These are phyloP conservation scores for Zangia roseola DNA, from an alignment of 768 basidiomycete genomes.

Conservation along the genomic window DNA sequence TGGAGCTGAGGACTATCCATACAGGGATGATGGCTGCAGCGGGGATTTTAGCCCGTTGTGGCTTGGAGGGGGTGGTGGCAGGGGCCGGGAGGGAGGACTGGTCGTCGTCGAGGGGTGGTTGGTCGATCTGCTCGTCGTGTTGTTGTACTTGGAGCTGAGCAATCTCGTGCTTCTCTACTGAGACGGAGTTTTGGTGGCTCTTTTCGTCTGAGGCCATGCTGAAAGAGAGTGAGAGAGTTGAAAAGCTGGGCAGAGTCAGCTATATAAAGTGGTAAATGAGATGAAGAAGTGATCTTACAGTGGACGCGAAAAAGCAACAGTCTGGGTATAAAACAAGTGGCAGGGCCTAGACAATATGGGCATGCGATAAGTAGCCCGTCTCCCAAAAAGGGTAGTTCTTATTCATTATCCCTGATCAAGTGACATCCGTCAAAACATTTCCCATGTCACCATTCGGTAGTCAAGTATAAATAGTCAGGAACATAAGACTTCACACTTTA, in stretches of 20 bases:
- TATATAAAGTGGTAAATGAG: background rate
- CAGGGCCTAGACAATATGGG: no score
- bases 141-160: constrained; percentile 20
- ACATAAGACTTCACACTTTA: no score
- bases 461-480: no score
- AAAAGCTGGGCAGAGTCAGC: background rate
- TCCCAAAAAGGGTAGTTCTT: no score
- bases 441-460: no score
- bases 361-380: background rate
- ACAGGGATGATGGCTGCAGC: constrained; percentile 78
- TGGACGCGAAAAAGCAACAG: background rate
- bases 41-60: constrained; percentile 53
- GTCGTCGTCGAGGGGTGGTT: background rate
- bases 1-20: constrained; percentile 88
- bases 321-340: no score
- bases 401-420: no score
- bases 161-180: constrained; percentile 21
- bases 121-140: constrained; percentile 10
- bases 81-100: constrained; percentile 52
- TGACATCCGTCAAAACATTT: no score
- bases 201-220: constrained; percentile 30
- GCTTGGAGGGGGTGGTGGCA: constrained; percentile 42
- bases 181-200: constrained; percentile 1
- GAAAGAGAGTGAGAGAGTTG: background rate
- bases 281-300: background rate